Evolutionary conservation across 139 green algal species (phyloP), one percentile per base, ranked within the genome.

Genomic region (Micractinium sp.): DNA sequence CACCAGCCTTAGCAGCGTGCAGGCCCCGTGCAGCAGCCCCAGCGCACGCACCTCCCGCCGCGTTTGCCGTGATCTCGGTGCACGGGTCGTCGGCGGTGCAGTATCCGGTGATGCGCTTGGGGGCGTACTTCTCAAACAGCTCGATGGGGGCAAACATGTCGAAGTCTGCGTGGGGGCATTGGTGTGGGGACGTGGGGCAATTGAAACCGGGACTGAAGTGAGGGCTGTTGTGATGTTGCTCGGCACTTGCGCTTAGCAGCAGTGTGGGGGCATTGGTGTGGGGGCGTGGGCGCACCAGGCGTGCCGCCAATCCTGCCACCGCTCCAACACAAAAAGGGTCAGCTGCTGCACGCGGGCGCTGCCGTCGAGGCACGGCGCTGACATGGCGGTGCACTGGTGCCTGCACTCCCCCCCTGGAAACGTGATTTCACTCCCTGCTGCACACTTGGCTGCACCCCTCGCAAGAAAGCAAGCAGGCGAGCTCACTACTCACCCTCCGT

Each of bases 41-140:
- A 9, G 47, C 0, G 38, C 14, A 0, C 56, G 20, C 61, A 87
- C 82, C 82, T 4, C 84, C 89, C 2, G 89, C 89, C 0, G 89
- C 85, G 4, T 86, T 77, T 23, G 36, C 89, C 5, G 84, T 82
- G 73, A 90, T 82, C 35, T 91, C 89, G 25, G 56, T 73, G 47
- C 89, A 88, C 25, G 88, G 87, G 39, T 87, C n/a, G n/a, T 80
- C 77, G 5, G 61, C 53, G 80, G 87, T 90, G 87, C 82, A 83
- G 87, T 90, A 90, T 9, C 87, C 87, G 29, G 76, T 39, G 38
- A 87, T 60, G 53, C 87, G 80, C 67, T 75, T 39, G 36, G 47
- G 47, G 5, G 38, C 78, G 56, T 85, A 90, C 81, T 90, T 38
- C 67, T 90, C 87, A 69, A 86, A 90, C 67, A 85, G 81, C 81